Base-by-base conservation (phyloP, 352 stramenopile species). In the Pythium aristosporum region DNA sequence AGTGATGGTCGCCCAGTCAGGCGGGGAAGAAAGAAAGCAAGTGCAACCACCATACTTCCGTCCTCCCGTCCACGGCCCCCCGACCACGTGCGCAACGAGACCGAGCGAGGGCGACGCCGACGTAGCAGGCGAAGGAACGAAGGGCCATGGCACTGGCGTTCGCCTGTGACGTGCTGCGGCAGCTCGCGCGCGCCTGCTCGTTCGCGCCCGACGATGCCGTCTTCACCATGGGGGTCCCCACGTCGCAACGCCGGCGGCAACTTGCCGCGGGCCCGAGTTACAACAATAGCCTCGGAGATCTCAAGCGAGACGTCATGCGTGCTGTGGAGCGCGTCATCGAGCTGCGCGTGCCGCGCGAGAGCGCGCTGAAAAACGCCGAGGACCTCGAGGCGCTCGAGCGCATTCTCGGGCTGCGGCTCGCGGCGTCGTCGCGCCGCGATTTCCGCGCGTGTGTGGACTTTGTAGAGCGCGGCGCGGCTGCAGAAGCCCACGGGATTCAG, bases 401-500 rank as follows among this genome's bases (percentile, higher is more conserved):
- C 61, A 56, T 76, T 18, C 58, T 92, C 25, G 83, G 83, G 21
- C 55, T 92, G 39, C 77, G 85, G 48, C 69, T 92, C 5, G 73
- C 82, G 44, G 68, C 77, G 32, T 92, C 83, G 13, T 76, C 70
- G 12, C 76, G 79, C 7, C 70, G 73, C 7, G 83, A 89, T 64
- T 92, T 80, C 69, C 77, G 81, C 42, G 79, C 73, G 28, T 82
- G 77, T 46, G 81, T 90, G 21, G 87, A 89, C 49, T 87, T 85
- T 61, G 82, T 94, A 0, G 61, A 79, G 5, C 73, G 76, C 1
- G 78, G 71, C 0, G 87, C 73, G 18, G 62, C 75, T 16, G 85
- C 85, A 0, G 77, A 88, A 32, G 51, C 61, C n/a, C 51, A 79
- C 1, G 78, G 75, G 4, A 74, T 94, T 23, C 70, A 77, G 23